These are phyloP conservation scores for Macroventuria anomochaeta DNA, from an alignment of 2,329 filamentous ascomycete genomes.

Conservation along the genomic window DNA sequence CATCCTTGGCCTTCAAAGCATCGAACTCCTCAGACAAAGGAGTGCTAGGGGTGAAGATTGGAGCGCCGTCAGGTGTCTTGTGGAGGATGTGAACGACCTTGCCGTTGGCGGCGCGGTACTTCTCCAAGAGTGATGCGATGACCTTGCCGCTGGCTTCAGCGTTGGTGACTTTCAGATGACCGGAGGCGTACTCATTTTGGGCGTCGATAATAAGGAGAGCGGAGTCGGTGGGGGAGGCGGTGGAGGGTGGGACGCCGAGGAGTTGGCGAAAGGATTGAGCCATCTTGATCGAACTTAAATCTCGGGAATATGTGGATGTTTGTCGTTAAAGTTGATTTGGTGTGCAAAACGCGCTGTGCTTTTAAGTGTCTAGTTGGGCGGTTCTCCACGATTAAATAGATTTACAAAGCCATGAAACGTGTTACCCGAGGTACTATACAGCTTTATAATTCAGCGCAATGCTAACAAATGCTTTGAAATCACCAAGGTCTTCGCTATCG, in stretches of 20 bases:
- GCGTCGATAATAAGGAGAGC: constrained; percentile 72
- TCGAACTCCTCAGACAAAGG: constrained; percentile 64
- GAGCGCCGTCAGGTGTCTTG: constrained; percentile 63
- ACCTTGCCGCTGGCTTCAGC: constrained; percentile 60
- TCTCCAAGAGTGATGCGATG: constrained; percentile 63
- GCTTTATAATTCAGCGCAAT: background rate
- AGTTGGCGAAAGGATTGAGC: constrained; percentile 56
- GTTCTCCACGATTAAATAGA: too few species aligned
- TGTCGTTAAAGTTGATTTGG: too few species aligned
- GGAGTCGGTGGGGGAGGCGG: constrained; percentile 62
- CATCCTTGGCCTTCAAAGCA: constrained; percentile 58
- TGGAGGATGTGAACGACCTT: constrained; percentile 69
- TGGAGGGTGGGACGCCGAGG: constrained; percentile 61
- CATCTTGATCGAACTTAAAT: too few species aligned
- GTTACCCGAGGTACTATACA: background rate
- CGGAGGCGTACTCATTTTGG: constrained; percentile 70
- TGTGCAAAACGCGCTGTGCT: background rate
- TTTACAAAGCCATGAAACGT: too few species aligned
- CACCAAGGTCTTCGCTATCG: background rate
- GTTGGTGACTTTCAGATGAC: constrained; percentile 62
- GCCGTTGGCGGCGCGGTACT: constrained; percentile 61
- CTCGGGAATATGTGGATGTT: too few species aligned
- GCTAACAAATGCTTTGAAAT: constrained; percentile 11
- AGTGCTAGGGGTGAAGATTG: constrained; percentile 68
- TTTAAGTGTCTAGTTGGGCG: too few species aligned